phyloP scores from a whole-genome alignment of 179 eudicot species.

The Actinidia polygama region DNA sequence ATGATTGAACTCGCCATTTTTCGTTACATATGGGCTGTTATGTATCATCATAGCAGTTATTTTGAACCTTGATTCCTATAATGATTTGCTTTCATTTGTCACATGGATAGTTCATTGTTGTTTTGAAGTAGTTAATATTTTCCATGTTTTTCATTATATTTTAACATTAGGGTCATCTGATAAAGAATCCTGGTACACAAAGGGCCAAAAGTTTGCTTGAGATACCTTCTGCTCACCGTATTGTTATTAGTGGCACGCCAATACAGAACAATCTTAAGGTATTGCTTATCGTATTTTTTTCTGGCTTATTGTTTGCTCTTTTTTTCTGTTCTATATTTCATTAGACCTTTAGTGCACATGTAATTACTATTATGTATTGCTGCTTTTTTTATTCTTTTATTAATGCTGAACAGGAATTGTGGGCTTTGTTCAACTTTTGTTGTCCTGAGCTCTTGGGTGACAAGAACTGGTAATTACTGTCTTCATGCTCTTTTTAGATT shows the following conservation, averaged over 20 bases:
- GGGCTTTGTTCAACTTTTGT: conserved; percentile 96
- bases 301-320: not conserved
- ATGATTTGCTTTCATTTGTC: not conserved
- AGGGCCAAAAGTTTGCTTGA: conserved; percentile 96
- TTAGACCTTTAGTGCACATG: not conserved
- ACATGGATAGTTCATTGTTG: not conserved
- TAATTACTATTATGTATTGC: not conserved
- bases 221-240: conserved; percentile 86
- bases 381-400: conserved; percentile 5
- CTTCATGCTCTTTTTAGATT: conserved; percentile 1
- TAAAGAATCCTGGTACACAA: conserved; percentile 96
- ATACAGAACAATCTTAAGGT: conserved; percentile 97
- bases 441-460: conserved; percentile 95
- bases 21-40: no score
- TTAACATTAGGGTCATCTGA: conserved; percentile 83
- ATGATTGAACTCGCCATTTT: no score
- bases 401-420: conserved; percentile 65
- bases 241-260: conserved; percentile 96
- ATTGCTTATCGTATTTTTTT: conserved; percentile 9
- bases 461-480: conserved; percentile 66
- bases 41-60: no score
- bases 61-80: not conserved
- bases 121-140: not conserved
- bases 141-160: not conserved
- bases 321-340: not conserved